Percentiles rank a stretch among this genome's conserved stretches.
phyloP scores from a whole-genome alignment of 2,329 filamentous ascomycete species.

The Hypoxylon sp. region DNA sequence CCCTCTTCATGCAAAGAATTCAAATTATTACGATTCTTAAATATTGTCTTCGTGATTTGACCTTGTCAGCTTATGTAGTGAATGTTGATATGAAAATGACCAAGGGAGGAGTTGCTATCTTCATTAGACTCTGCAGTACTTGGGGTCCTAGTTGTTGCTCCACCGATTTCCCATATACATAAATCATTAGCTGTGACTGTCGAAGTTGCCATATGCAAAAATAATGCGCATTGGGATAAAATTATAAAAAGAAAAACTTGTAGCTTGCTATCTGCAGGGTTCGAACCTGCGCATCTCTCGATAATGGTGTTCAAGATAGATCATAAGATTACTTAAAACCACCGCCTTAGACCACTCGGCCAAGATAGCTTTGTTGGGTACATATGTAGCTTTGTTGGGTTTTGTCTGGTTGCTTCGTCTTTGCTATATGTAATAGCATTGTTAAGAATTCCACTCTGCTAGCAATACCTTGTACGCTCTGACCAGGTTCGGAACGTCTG shows the following conservation, averaged over 20 bases:
- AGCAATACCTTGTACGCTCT: neutral
- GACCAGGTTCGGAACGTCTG: neutral
- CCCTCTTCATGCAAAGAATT: conserved; percentile 17
- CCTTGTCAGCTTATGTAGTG: neutral
- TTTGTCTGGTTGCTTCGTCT: neutral
- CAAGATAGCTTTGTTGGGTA: conserved; percentile 1
- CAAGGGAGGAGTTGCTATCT: neutral
- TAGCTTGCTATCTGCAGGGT: conserved; percentile 42
- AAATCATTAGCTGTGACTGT: neutral
- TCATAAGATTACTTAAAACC: conserved; percentile 38
- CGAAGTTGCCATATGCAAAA: neutral
- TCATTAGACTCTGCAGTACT: neutral
- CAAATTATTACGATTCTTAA: conserved; percentile 19
- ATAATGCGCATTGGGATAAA: neutral
- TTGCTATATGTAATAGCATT: neutral
- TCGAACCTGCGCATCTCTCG: conserved; percentile 46
- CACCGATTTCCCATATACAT: neutral
- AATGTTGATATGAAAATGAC: neutral
- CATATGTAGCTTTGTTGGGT: neutral
- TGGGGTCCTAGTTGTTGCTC: neutral
- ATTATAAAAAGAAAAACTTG: neutral
- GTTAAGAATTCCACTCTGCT: neutral
- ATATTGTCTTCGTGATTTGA: neutral
- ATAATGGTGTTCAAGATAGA: conserved; percentile 46
- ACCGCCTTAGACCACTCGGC: conserved; percentile 40